Conservation (phyloP, 345 rosid genomes). For the Atalantia buxifolia region DNA sequence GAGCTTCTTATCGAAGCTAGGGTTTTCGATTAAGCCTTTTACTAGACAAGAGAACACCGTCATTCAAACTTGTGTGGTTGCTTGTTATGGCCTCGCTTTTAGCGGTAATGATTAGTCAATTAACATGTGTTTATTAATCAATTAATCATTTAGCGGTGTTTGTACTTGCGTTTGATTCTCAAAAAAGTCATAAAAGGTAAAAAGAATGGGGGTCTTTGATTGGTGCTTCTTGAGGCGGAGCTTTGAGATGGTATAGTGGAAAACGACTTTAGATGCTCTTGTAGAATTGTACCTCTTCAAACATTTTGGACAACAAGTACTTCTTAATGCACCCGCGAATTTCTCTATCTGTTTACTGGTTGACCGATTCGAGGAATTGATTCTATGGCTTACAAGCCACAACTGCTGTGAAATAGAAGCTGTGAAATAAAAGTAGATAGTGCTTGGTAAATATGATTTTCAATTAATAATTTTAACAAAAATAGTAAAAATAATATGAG, state of each 20-base stretch:
- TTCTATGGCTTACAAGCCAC: background rate
- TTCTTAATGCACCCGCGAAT: background rate
- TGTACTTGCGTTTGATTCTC: background rate
- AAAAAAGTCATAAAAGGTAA: background rate
- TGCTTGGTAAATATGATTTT: no score
- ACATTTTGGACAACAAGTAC: background rate
- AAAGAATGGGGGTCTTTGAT: background rate
- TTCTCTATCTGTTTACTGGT: background rate
- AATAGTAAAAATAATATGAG: no score
- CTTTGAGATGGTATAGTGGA: background rate
- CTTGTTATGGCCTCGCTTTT: slow-evolving; percentile 89
- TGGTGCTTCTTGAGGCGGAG: background rate
- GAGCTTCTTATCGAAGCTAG: slow-evolving; percentile 55
- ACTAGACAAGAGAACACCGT: slow-evolving; percentile 94
- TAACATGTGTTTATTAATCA: no score
- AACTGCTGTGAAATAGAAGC: no score
- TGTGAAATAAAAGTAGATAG: no score
- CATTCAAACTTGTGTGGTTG: slow-evolving; percentile 95
- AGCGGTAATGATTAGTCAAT: slow-evolving; percentile 42
- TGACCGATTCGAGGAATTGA: background rate
- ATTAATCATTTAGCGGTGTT: background rate
- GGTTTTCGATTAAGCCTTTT: slow-evolving; percentile 59
- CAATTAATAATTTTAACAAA: no score
- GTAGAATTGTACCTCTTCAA: background rate
- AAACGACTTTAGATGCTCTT: background rate